Conservation (phyloP, 164 flowering plant species). For the Euptelea pleiosperma region DNA sequence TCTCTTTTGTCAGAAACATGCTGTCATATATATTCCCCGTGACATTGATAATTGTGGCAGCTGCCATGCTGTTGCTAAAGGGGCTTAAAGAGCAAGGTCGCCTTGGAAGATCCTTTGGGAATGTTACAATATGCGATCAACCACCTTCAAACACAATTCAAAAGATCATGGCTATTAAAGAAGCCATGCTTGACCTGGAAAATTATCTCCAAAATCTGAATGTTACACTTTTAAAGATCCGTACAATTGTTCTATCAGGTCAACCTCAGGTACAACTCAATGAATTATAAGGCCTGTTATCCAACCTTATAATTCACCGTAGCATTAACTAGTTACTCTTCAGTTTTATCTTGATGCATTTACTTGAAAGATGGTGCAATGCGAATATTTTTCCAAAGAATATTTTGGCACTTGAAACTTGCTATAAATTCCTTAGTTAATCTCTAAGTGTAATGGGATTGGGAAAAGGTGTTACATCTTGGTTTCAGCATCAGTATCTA, state of each 20-base stretch:
- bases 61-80: slow-evolving; percentile 65
- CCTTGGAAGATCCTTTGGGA: slow-evolving; percentile 83
- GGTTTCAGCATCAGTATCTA: too few species aligned
- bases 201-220: slow-evolving; percentile 72
- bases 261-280: slow-evolving; percentile 79
- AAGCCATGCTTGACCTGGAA: slow-evolving; percentile 86
- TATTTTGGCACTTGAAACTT: too few species aligned
- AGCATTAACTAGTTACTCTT: too few species aligned
- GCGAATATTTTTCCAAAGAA: too few species aligned
- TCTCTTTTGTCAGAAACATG: slow-evolving; percentile 56
- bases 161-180: slow-evolving; percentile 81
- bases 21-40: slow-evolving; percentile 65
- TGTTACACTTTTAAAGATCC: slow-evolving; percentile 69
- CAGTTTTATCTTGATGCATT: too few species aligned
- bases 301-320: too few species aligned
- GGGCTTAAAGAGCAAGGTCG: slow-evolving; percentile 94
- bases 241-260: slow-evolving; percentile 76
- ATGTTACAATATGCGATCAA: slow-evolving; percentile 81
- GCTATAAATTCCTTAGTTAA: too few species aligned
- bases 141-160: slow-evolving; percentile 95
- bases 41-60: slow-evolving; percentile 54
- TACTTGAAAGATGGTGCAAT: too few species aligned
- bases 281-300: neutral
- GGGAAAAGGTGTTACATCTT: too few species aligned
- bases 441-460: too few species aligned